phyloP scores from a whole-genome alignment of 768 basidiomycete species.

The Neoboletus magnificus region DNA sequence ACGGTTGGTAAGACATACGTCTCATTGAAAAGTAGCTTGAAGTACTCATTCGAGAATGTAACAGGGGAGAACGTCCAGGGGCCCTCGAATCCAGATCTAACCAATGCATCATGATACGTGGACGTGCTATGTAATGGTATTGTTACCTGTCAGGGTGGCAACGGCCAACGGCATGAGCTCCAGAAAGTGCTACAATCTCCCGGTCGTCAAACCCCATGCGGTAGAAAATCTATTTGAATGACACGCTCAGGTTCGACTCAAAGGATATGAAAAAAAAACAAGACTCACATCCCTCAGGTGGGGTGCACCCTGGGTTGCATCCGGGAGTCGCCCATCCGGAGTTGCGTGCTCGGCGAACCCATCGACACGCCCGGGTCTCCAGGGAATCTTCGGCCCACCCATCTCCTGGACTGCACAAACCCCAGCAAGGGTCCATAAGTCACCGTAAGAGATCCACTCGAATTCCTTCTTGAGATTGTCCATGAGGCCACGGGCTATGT shows the following conservation, averaged over 20 bases:
- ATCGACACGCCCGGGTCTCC: slow-evolving; percentile 92
- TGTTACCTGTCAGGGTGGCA: slow-evolving; percentile 79
- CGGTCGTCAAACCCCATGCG: slow-evolving; percentile 93
- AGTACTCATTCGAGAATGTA: slow-evolving; percentile 84
- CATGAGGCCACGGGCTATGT: slow-evolving; percentile 77
- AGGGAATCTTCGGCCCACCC: slow-evolving; percentile 88
- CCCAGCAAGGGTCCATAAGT: slow-evolving; percentile 95
- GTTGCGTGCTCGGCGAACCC: slow-evolving; percentile 72
- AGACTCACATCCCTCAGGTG: slow-evolving; percentile 73
- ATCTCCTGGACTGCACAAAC: slow-evolving; percentile 92
- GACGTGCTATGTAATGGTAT: not conserved
- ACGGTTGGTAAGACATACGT: slow-evolving; percentile 42
- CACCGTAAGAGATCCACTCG: slow-evolving; percentile 94
- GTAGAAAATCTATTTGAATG: slow-evolving; percentile 52
- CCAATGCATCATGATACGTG: not conserved
- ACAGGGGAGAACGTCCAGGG: slow-evolving; percentile 97
- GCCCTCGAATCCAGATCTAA: slow-evolving; percentile 75
- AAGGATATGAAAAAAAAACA: not conserved
- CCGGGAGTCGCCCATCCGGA: slow-evolving; percentile 88
- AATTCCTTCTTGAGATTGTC: slow-evolving; percentile 85
- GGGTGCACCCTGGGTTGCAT: slow-evolving; percentile 77
- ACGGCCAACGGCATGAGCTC: slow-evolving; percentile 94
- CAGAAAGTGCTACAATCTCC: slow-evolving; percentile 93
- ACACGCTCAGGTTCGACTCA: not conserved
- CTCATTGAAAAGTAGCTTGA: slow-evolving; percentile 81